These are phyloP conservation scores for Debaryomyces coudertii DNA, from an alignment of 1,139 yeast genomes.

Conservation along the genomic window DNA sequence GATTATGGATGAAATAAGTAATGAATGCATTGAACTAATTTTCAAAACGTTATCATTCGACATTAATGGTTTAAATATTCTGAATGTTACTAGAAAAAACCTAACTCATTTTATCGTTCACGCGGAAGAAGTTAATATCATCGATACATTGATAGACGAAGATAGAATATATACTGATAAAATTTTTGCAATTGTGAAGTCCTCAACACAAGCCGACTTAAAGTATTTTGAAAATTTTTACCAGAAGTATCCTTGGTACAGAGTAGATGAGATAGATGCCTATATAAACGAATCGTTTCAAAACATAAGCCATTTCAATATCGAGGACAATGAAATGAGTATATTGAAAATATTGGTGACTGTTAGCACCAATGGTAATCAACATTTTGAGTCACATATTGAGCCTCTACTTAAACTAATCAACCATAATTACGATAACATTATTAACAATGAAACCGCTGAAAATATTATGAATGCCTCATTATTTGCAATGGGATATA, in stretches of 20 bases:
- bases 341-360: constrained; percentile 5
- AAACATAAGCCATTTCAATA: background rate
- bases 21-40: background rate
- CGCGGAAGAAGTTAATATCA: background rate
- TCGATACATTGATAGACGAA: background rate
- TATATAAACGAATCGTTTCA: background rate
- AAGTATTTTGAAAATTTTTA: constrained; percentile 7
- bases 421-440: constrained; percentile 3
- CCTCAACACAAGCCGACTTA: background rate
- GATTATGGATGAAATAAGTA: background rate
- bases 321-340: constrained; percentile 2
- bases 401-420: constrained; percentile 8
- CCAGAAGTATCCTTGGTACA: constrained; percentile 1
- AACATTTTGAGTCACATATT: background rate
- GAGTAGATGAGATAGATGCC: background rate
- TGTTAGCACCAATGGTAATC: constrained; percentile 9
- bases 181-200: background rate
- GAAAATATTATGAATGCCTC: constrained; percentile 2
- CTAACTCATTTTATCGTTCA: background rate
- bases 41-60: background rate
- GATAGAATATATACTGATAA: constrained; percentile 2
- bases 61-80: background rate
- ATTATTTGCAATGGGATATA: constrained; percentile 10
- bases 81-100: constrained; percentile 3
- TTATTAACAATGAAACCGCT: background rate